These are phyloP conservation scores for Daldinia childiae DNA, from an alignment of 495 filamentous ascomycete genomes.

Conservation along the genomic window DNA sequence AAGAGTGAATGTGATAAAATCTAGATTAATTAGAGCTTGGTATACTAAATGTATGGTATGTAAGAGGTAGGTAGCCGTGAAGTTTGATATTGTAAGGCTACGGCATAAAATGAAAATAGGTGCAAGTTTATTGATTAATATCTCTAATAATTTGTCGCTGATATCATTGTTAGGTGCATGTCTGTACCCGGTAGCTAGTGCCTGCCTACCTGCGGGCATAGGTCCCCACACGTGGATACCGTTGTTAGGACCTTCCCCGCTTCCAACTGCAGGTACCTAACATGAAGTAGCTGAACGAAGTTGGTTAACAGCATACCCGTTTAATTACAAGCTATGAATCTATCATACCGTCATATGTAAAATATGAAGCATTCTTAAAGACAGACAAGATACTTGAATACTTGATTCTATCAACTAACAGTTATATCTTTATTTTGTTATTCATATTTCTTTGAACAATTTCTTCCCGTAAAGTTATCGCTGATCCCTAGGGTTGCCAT, in stretches of 20 bases:
- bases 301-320: not conserved
- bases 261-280: constrained; percentile 9
- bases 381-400: not conserved
- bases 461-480: constrained; percentile 2
- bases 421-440: no score
- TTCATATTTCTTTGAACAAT: no score
- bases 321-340: constrained; percentile 2
- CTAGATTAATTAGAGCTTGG: not conserved
- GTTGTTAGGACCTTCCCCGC: constrained; percentile 4
- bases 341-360: not conserved
- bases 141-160: not conserved
- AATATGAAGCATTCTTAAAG: constrained; percentile 4
- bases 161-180: constrained; percentile 6
- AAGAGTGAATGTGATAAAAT: not conserved
- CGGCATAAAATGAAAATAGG: not conserved
- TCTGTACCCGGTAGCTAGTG: not conserved
- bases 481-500: not conserved
- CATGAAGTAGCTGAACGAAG: not conserved
- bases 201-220: not conserved
- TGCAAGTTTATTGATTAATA: not conserved
- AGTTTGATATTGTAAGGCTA: no score
- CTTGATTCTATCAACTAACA: not conserved
- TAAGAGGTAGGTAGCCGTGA: no score
- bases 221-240: not conserved
- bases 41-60: not conserved